Evolutionary conservation across 352 stramenopile genomes (phyloP).

Genomic region (Phytophthora colocasiae): DNA sequence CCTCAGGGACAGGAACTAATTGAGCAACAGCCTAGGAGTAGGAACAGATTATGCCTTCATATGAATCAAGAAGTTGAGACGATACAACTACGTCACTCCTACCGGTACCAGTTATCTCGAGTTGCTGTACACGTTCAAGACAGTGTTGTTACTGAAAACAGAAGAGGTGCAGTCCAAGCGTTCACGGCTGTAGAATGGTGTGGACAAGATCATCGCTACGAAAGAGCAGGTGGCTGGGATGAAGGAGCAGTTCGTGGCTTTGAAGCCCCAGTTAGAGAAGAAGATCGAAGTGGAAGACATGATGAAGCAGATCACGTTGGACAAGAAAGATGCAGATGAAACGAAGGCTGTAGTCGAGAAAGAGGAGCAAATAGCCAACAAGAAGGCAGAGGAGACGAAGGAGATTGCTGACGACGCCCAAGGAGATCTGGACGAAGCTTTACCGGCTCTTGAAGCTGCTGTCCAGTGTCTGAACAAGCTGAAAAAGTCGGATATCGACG

Average conservation of each 20-base stretch:
- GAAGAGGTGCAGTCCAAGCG: conserved; percentile 90
- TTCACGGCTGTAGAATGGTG: conserved; percentile 88
- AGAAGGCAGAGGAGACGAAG: conserved; percentile 93
- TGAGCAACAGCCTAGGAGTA: too few relatives aligned
- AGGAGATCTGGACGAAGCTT: conserved; percentile 92
- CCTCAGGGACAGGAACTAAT: too few relatives aligned
- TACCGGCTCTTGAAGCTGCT: conserved; percentile 92
- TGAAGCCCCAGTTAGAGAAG: conserved; percentile 92
- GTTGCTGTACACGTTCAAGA: conserved; percentile 94
- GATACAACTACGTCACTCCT: conserved; percentile 95
- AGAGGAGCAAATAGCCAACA: conserved; percentile 92
- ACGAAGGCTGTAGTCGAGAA: conserved; percentile 92
- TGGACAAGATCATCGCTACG: conserved; percentile 94
- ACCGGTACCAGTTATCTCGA: conserved; percentile 96
- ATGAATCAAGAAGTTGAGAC: conserved; percentile 82
- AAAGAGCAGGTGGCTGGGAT: conserved; percentile 93
- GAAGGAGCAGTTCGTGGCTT: conserved; percentile 91
- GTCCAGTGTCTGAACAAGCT: conserved; percentile 92
- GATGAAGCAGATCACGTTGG: conserved; percentile 94
- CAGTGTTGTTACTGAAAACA: conserved; percentile 87
- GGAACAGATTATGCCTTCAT: too few relatives aligned
- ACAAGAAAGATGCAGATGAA: conserved; percentile 93
- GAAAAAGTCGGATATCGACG: conserved; percentile 95
- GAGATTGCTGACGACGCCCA: conserved; percentile 93
- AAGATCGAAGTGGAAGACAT: conserved; percentile 94